Evolutionary conservation across 2,329 filamentous ascomycete genomes (phyloP).

Genomic region (Colletotrichum gigasporum): DNA sequence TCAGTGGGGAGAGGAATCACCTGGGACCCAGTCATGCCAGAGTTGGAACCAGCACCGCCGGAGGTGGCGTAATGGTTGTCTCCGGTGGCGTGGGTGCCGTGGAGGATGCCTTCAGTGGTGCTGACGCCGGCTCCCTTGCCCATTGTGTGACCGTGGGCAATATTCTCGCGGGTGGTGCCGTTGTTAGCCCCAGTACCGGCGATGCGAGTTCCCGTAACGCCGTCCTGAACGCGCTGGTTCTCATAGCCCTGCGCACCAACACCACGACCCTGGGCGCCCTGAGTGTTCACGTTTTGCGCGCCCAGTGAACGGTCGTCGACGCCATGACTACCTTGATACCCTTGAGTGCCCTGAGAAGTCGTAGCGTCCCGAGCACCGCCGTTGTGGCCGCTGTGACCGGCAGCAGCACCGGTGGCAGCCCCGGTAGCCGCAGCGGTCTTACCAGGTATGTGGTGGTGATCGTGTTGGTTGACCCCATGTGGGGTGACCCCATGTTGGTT

Average conservation of each 20-base stretch:
- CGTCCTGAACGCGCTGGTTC: not conserved
- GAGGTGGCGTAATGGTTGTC: not conserved
- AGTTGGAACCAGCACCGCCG: not conserved
- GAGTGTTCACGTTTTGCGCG: not conserved
- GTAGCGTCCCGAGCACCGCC: not conserved
- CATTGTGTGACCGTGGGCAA: not conserved
- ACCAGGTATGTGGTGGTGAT: not conserved
- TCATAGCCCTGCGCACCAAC: not conserved
- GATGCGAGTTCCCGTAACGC: not conserved
- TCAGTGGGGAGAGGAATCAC: no score
- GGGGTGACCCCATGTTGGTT: no score
- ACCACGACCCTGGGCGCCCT: not conserved
- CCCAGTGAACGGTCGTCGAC: no score
- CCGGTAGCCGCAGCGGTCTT: constrained; percentile 1
- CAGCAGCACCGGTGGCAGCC: not conserved
- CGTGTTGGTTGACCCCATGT: not conserved
- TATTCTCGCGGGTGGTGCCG: not conserved
- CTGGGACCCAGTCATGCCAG: not conserved
- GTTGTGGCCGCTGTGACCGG: constrained; percentile 7
- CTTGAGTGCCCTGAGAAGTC: not conserved
- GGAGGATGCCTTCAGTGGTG: constrained; percentile 10
- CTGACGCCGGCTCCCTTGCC: not conserved
- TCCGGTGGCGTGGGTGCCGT: constrained; percentile 15
- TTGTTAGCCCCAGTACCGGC: not conserved
- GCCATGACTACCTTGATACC: no score